Conservation (phyloP, 106 monocot genomes). For the Allium fistulosum region DNA sequence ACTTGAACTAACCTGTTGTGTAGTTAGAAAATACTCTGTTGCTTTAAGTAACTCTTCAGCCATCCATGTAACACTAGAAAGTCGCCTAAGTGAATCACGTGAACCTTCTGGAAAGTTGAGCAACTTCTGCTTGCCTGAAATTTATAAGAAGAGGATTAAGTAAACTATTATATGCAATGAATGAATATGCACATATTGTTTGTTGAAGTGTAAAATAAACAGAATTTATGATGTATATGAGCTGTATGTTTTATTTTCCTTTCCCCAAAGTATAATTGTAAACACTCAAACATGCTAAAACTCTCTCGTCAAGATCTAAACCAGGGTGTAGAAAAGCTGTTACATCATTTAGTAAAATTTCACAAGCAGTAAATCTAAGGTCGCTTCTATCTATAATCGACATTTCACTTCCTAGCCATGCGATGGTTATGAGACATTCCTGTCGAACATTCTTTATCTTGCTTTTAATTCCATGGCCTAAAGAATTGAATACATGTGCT, state of each 20-base stretch:
- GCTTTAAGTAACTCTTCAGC: slow-evolving; percentile 87
- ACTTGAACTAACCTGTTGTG: slow-evolving; percentile 54
- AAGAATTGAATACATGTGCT: slow-evolving; percentile 38
- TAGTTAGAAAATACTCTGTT: slow-evolving; percentile 82
- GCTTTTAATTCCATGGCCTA: slow-evolving; percentile 77
- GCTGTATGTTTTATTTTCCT: slow-evolving; percentile 28
- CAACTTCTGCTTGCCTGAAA: slow-evolving; percentile 75
- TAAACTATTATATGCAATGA: no score
- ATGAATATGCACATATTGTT: no score
- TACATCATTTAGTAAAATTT: slow-evolving; percentile 54
- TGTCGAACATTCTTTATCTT: slow-evolving; percentile 49
- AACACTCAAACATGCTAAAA: slow-evolving; percentile 71
- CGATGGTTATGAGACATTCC: slow-evolving; percentile 58
- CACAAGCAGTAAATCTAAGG: slow-evolving; percentile 72
- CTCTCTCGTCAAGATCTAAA: slow-evolving; percentile 76
- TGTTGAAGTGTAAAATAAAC: no score
- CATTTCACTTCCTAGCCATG: slow-evolving; percentile 89
- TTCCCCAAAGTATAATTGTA: slow-evolving; percentile 88
- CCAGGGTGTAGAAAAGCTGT: slow-evolving; percentile 81
- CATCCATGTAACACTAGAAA: slow-evolving; percentile 89
- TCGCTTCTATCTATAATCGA: slow-evolving; percentile 25
- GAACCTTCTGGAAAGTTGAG: slow-evolving; percentile 76
- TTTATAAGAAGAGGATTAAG: no score
- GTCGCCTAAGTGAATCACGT: slow-evolving; percentile 88
- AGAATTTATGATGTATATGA: no score